phyloP scores from a whole-genome alignment of 2,329 filamentous ascomycete species.

The Calonectria henricotiae region DNA sequence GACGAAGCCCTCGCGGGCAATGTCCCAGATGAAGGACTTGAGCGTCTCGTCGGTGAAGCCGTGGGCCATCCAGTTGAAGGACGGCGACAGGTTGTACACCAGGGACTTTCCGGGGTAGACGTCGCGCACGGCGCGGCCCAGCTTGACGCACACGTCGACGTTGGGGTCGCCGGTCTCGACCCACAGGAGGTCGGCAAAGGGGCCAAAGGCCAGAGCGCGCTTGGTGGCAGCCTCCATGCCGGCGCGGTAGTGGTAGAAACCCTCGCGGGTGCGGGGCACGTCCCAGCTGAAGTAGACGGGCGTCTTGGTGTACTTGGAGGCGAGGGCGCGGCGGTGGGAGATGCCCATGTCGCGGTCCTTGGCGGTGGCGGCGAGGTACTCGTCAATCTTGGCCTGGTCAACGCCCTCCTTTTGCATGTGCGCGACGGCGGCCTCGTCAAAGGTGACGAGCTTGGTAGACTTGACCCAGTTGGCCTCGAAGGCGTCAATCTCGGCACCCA shows the following conservation, averaged over 20 bases:
- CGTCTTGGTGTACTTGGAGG: conserved; percentile 76
- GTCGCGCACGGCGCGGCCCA: conserved; percentile 83
- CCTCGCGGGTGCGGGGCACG: conserved; percentile 92
- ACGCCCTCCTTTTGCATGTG: conserved; percentile 81
- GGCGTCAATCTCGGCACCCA: conserved; percentile 84
- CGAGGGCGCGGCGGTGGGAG: conserved; percentile 81
- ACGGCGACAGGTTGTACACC: conserved; percentile 96
- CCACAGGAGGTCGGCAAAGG: conserved; percentile 96
- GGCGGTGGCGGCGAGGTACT: conserved; percentile 76
- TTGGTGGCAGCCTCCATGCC: conserved; percentile 92
- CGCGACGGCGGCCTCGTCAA: conserved; percentile 89
- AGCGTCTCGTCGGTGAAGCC: conserved; percentile 89
- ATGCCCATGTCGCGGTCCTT: conserved; percentile 83
- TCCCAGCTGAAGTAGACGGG: conserved; percentile 92
- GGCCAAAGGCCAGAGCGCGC: conserved; percentile 91
- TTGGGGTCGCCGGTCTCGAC: conserved; percentile 94
- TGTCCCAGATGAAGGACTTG: conserved; percentile 95
- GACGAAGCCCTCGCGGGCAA: conserved; percentile 88
- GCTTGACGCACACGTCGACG: conserved; percentile 81
- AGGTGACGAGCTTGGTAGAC: conserved; percentile 86
- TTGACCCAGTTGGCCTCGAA: conserved; percentile 94
- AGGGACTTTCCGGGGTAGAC: conserved; percentile 85
- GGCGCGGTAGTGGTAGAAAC: conserved; percentile 91
- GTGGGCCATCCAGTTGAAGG: conserved; percentile 99
- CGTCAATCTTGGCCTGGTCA: conserved; percentile 74